Conservation (phyloP, 2,329 filamentous ascomycete species). For the Aspergillus versicolor region DNA sequence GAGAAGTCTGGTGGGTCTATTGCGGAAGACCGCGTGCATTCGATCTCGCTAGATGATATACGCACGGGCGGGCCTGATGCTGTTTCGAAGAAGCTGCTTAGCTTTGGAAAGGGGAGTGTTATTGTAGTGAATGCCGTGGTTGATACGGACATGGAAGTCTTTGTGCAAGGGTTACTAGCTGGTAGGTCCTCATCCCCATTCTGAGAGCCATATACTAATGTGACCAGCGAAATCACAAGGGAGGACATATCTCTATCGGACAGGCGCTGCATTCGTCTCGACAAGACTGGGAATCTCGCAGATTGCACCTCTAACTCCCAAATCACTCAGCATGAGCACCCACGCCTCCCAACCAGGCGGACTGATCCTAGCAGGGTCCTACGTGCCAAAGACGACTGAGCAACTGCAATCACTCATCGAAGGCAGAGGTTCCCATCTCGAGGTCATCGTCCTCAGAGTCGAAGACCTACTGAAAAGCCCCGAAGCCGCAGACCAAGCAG, state of each 20-base stretch:
- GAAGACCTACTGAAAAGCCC: conserved; percentile 33
- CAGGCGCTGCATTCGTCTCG: conserved; percentile 49
- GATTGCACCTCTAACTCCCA: conserved; percentile 52
- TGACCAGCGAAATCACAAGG: no score
- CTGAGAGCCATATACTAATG: no score
- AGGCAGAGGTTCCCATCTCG: conserved; percentile 41
- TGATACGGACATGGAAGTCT: conserved; percentile 56
- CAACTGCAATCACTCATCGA: conserved; percentile 49
- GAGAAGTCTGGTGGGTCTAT: no score
- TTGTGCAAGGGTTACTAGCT: conserved; percentile 47
- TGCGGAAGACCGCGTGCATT: no score
- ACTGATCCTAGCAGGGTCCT: conserved; percentile 56
- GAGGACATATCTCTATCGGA: conserved; percentile 45
- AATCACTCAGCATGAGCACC: conserved; percentile 33
- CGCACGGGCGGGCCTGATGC: no score
- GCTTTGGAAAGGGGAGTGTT: no score
- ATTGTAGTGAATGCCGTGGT: conserved; percentile 38
- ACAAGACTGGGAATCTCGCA: conserved; percentile 53
- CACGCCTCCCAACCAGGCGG: conserved; percentile 43
- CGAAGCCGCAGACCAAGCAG: no score
- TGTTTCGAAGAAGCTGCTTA: no score
- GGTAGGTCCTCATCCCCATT: no score
- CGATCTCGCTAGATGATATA: no score
- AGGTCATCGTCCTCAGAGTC: conserved; percentile 50
- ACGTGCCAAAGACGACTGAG: conserved; percentile 59